These are phyloP conservation scores for Solanum verrucosum DNA, from an alignment of 257 asterid genomes.

Conservation along the genomic window DNA sequence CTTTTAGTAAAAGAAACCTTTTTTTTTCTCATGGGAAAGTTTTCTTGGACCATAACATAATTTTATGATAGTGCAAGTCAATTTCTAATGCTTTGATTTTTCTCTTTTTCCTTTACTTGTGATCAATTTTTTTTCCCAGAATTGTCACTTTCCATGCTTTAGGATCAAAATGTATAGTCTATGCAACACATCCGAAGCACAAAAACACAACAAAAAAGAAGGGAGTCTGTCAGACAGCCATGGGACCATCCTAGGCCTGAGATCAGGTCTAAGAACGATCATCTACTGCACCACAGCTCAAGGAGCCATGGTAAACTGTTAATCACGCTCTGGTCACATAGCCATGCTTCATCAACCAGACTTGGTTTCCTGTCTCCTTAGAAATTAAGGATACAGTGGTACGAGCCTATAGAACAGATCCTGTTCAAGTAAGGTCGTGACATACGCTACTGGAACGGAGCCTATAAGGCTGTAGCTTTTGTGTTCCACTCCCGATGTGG, in stretches of 20 bases:
- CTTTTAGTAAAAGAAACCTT: neutral
- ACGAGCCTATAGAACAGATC: slow-evolving; percentile 3
- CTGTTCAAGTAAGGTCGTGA: slow-evolving; percentile 11
- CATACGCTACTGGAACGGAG: neutral
- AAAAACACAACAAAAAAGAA: too few relatives aligned
- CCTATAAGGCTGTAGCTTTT: neutral
- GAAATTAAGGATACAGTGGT: neutral
- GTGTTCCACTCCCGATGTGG: neutral
- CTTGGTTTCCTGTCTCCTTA: too few relatives aligned
- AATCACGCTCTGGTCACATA: too few relatives aligned
- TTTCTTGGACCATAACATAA: neutral
- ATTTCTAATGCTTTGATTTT: neutral
- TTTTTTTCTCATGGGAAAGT: neutral
- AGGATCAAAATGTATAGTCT: neutral
- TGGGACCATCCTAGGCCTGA: too few relatives aligned
- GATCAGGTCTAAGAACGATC: too few relatives aligned
- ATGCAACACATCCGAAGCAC: neutral
- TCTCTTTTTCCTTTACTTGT: neutral
- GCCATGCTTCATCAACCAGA: too few relatives aligned
- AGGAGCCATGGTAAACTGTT: too few relatives aligned
- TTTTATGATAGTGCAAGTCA: neutral
- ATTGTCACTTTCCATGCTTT: neutral
- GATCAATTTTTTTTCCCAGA: neutral
- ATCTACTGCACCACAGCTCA: too few relatives aligned
- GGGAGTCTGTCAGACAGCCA: too few relatives aligned